These are phyloP conservation scores for Starmerella apis DNA, from an alignment of 805 yeast genomes.

Conservation along the genomic window DNA sequence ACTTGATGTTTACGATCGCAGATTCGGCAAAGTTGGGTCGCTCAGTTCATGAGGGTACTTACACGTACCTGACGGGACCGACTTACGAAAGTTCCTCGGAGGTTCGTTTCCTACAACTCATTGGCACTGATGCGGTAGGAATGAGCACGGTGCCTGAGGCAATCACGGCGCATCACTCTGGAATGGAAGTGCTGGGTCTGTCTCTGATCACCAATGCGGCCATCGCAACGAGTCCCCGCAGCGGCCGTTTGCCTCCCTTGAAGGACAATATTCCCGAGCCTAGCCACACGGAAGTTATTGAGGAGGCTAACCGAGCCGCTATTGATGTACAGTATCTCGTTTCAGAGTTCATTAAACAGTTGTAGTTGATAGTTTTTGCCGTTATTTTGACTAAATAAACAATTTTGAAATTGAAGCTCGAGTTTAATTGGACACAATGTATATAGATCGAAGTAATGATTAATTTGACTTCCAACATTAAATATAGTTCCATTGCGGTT, in stretches of 20 bases:
- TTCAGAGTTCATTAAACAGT: constrained; percentile 20
- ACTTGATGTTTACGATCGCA: constrained; percentile 47
- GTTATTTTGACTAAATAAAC: too few relatives aligned
- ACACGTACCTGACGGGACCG: constrained; percentile 82
- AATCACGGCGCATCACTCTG: constrained; percentile 80
- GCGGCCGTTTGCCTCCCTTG: constrained; percentile 20
- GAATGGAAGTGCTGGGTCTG: constrained; percentile 70
- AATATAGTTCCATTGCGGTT: too few relatives aligned
- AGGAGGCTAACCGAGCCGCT: constrained; percentile 70
- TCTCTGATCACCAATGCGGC: constrained; percentile 80
- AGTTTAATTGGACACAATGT: too few relatives aligned
- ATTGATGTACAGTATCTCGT: constrained; percentile 65
- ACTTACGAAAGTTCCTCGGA: constrained; percentile 91
- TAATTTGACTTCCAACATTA: background rate
- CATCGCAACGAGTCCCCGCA: constrained; percentile 43
- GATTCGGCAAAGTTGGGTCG: constrained; percentile 41
- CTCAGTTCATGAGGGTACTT: constrained; percentile 73
- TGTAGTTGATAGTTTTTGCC: too few relatives aligned
- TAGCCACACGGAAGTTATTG: constrained; percentile 82
- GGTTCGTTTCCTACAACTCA: constrained; percentile 53
- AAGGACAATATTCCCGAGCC: constrained; percentile 54
- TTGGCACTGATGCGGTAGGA: constrained; percentile 93
- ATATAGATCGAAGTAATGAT: background rate
- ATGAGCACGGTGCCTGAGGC: constrained; percentile 98
- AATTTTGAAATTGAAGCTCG: too few relatives aligned